Evolutionary conservation across 2,329 filamentous ascomycete species (phyloP), one percentile per base, ranked within the genome.

Genomic region (Paracoccidioides brasiliensis): DNA sequence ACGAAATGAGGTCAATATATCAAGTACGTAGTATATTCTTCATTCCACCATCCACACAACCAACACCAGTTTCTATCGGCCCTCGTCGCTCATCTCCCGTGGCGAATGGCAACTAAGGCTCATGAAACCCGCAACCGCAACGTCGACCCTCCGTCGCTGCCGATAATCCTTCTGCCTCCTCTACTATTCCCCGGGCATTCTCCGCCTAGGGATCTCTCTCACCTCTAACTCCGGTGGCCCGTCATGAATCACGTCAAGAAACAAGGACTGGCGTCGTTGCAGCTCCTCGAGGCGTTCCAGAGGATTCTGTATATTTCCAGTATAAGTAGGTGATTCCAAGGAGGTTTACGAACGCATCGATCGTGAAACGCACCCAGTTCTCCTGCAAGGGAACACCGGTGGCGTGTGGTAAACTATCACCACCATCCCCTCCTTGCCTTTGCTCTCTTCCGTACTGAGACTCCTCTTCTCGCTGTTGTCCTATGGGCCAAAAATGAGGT

Each of bases 311-410:
- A 63, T 67, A 68, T 62, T 66, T 64, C 68, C 71, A 74, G 63
- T 72, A 73, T 72, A 72, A 72, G 71, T 72, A 72, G 52, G 68
- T 65, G 65, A 66, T 64, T 64, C 64, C 60, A 65, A 74, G 67
- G 64, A 75, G 62, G 61, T 70, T 67, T 64, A 71, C 67, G 69
- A 73, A 70, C 62, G 66, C 66, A 70, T 72, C 68, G 70, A 68
- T 66, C 68, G 72, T 72, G 66, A 76, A 78, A 88, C 88, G 85
- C 89, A 95, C 90, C 91, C 91, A 96, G 71, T 95, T 88, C 68
- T 82, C 80, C 78, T 95, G 90, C 70, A 82, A 78, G 59, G 90
- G 90, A 60, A 95, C 90, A 53, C 89, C 90, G 68, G 88, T 81
- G 52, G 90, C 90, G 61, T 76, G 76, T 59, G 88, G 88, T 62